A percentile compares a stretch with the other conserved stretches of the same genome.
These are phyloP conservation scores for Penicillium egyptiacum DNA, from an alignment of 495 filamentous ascomycete genomes.

Conservation along the genomic window DNA sequence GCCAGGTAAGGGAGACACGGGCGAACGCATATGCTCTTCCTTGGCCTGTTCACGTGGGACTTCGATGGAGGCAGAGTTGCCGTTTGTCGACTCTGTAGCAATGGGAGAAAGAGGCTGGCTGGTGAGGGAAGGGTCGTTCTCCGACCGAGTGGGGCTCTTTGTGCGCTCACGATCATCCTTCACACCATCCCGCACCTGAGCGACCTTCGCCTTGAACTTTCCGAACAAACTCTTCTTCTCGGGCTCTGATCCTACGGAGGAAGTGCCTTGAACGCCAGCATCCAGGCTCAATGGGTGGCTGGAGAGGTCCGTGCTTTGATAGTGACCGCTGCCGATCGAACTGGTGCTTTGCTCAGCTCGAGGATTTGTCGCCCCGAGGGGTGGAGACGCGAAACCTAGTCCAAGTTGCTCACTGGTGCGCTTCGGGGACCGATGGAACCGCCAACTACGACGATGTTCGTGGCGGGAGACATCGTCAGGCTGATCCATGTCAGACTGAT, in stretches of 20 bases:
- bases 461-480: conserved; percentile 60
- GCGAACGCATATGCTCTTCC: conserved; percentile 29
- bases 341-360: conserved; percentile 69
- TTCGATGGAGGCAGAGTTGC: conserved; percentile 31
- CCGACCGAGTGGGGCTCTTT: conserved; percentile 52
- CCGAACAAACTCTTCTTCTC: conserved; percentile 72
- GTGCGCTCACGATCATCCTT: conserved; percentile 61
- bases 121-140: conserved; percentile 29
- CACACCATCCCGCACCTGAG: conserved; percentile 68
- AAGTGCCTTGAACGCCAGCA: conserved; percentile 36
- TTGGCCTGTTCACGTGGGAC: conserved; percentile 23
- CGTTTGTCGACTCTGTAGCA: conserved; percentile 17
- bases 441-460: conserved; percentile 62
- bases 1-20: conserved; percentile 36
- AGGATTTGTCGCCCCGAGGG: conserved; percentile 57
- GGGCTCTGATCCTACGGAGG: conserved; percentile 45
- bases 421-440: conserved; percentile 60
- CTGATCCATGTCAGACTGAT: conserved; percentile 74
- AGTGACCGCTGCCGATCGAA: conserved; percentile 60
- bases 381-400: conserved; percentile 48
- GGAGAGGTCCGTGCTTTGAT: conserved; percentile 40
- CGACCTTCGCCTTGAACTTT: conserved; percentile 83
- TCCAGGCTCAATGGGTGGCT: conserved; percentile 42
- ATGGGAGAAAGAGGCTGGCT: conserved; percentile 33
- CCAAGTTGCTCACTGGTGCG: conserved; percentile 55